Base-by-base conservation (phyloP, 768 basidiomycete species). In the Cubamyces sp. region DNA sequence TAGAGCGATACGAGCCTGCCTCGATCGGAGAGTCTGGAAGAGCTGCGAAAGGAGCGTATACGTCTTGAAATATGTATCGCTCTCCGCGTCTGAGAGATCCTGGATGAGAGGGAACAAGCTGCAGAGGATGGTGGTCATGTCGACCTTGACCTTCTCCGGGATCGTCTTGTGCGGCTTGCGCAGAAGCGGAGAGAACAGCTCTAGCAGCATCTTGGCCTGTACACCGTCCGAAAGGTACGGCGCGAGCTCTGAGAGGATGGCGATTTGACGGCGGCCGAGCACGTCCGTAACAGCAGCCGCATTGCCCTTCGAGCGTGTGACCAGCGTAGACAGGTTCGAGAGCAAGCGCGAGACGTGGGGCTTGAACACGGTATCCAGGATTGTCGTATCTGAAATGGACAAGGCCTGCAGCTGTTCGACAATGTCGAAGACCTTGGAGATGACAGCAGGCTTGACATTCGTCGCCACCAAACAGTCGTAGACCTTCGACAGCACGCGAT, bases 371-470 rank as follows among this genome's bases (percentile, higher is more conserved):
- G 67, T 65, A 26, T 83, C 81, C 1, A 81, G 78, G 28, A 88
- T 77, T 14, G 68, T 69, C 28, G 75, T 76, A 43, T 88, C 83
- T 5, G 80, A 79, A 2, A 79, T 73, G 2, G 89, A 83, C 28
- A 83, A 77, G 3, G 71, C 79, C 52, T 92, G 77, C 0, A 98
- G 73, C 37, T 80, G 81, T 45, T 94, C 92, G 50, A 95, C 80
- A 60, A 96, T 87, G 70, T 98, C 96, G 66, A 96, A 90, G 4
- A 98, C 82, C 54, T 85, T 84, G 15, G 82, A 82, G 45, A 96
- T 78, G 16, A 98, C 96, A 0, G 84, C 75, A 1, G 94, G 87
- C 73, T 98, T 97, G 74, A 97, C 94, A 62, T 90, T 92, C 6
- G 86, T 81, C 0, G 90, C 91, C 3, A 88, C 76, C 9, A 98